Evolutionary conservation across 2,329 filamentous ascomycete genomes (phyloP).

Genomic region (Biscogniauxia marginata): DNA sequence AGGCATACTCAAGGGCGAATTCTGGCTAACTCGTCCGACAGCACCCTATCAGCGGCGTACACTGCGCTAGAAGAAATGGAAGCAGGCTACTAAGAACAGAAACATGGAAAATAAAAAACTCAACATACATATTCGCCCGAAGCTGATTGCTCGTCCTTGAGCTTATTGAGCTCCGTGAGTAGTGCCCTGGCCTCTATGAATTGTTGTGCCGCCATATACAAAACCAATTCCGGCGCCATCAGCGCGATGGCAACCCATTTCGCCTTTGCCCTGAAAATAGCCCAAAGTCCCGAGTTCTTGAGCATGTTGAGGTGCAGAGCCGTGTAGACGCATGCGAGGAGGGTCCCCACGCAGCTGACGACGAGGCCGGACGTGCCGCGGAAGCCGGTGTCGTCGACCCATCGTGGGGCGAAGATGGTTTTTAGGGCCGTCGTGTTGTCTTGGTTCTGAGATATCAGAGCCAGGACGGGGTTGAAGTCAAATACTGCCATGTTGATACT

Average conservation of each 20-base stretch:
- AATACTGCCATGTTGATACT: neutral
- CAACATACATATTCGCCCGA: neutral
- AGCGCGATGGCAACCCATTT: constrained; percentile 33
- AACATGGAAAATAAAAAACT: neutral
- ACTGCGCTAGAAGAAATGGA: neutral
- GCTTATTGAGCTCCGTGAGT: constrained; percentile 13
- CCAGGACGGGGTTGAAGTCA: neutral
- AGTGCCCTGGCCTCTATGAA: constrained; percentile 5
- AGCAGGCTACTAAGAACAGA: neutral
- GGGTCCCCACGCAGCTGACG: constrained; percentile 1
- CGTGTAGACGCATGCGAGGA: constrained; percentile 32
- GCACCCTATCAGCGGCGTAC: neutral
- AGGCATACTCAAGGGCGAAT: neutral
- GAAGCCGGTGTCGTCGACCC: neutral
- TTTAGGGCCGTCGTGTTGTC: neutral
- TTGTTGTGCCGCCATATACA: constrained; percentile 25
- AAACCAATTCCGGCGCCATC: constrained; percentile 33
- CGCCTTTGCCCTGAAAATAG: constrained; percentile 16
- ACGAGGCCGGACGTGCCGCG: neutral
- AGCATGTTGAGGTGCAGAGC: constrained; percentile 40
- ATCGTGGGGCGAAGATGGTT: neutral
- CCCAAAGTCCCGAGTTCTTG: constrained; percentile 4
- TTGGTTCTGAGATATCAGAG: neutral
- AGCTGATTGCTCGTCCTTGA: constrained; percentile 15
- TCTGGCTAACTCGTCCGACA: neutral